phyloP scores from a whole-genome alignment of 1,284 basidiomycete species.

The Microbotryum scabiosae region DNA sequence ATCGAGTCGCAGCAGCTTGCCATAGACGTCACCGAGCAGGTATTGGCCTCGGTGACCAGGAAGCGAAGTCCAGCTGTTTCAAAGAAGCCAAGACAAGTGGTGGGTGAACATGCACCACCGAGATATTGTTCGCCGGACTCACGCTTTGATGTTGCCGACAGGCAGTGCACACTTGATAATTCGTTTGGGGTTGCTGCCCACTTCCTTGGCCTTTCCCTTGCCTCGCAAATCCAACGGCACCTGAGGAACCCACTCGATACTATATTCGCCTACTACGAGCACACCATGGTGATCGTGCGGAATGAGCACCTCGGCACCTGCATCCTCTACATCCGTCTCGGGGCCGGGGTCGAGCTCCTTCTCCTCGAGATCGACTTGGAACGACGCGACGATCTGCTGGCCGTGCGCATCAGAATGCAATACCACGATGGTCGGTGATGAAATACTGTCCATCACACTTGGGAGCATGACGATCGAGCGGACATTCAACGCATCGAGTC shows the following conservation, averaged over 20 bases:
- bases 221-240: neutral
- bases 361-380: constrained; percentile 15
- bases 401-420: constrained; percentile 16
- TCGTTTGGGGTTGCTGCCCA: neutral
- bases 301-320: constrained; percentile 26
- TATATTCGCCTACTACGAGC: constrained; percentile 30
- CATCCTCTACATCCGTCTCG: constrained; percentile 11
- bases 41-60: constrained; percentile 31
- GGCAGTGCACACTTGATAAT: constrained; percentile 10
- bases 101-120: neutral
- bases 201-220: constrained; percentile 18
- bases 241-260: constrained; percentile 9
- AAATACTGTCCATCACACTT: neutral
- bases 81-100: neutral
- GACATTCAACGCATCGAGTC: constrained; percentile 30
- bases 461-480: constrained; percentile 21
- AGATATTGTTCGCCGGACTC: neutral
- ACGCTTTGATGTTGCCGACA: constrained; percentile 23
- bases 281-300: constrained; percentile 21
- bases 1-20: constrained; percentile 54
- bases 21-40: constrained; percentile 69
- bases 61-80: constrained; percentile 1
- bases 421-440: constrained; percentile 2
- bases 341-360: constrained; percentile 22
- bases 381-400: constrained; percentile 3